Evolutionary conservation across 2,329 filamentous ascomycete species (phyloP), one percentile per base, ranked within the genome.

Genomic region (Cercospora zeina): DNA sequence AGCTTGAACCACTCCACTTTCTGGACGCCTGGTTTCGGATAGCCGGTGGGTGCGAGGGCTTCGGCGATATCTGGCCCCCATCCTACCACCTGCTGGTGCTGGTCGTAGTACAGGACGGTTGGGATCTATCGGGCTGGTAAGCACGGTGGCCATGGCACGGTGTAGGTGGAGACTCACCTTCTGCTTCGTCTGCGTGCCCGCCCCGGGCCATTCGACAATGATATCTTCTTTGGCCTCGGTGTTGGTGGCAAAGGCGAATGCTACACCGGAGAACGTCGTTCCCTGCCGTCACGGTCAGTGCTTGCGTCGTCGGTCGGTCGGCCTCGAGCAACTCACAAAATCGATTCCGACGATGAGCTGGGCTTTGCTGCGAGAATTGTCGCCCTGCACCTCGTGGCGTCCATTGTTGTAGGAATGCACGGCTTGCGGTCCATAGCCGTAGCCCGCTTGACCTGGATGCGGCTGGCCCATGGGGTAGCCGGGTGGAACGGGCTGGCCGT

Each of bases 1-100:
- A 99, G 85, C 83, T 97, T 97, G 85, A 99, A 97, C 95, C 95
- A 99, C 80, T 97, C 95, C 24, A 97, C 93, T 81, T 97, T 97
- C 78, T 97, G 95, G 70, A 99, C 93, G 67, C 93, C 93, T 34
- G 91, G 91, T 82, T 97, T 97, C 70, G 95, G 95, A 77, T 97
- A 97, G 66, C 95, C 95, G 42, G 95, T 97, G 31, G 95, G 95
- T 58, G 95, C 93, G 68, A 97, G 85, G 67, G 95, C 95, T 79
- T 97, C 93, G 64, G 95, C 91, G 72, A 97, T 97, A 82, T 99
- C 95, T 61, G 93, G 93, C 65, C 95, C 95, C 95, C 95, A 99
- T 71, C 95, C 95, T n/a, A 97, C 95, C 54, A 99, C 95, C 78
- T 97, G 97, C 75, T 99, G 95, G 77, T 97, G 96, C 79, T 97